Evolutionary conservation across 164 flowering plant genomes (phyloP).

Genomic region (Liriodendron chinense): DNA sequence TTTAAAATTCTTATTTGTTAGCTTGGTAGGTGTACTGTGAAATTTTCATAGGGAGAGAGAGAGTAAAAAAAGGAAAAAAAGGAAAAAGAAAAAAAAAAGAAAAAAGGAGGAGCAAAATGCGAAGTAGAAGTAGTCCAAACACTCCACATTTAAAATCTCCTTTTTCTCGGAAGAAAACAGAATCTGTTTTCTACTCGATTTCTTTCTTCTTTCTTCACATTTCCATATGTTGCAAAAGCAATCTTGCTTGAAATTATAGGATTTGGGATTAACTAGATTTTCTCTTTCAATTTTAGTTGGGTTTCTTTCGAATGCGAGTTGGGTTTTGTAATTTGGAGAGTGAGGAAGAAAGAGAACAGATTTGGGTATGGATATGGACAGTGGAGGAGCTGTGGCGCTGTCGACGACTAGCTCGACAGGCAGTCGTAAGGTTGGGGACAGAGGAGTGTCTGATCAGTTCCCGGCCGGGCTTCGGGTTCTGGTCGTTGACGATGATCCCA

Average conservation of each 20-base stretch:
- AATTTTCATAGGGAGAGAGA: too few relatives aligned
- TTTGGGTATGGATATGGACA: not conserved
- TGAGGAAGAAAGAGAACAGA: not conserved
- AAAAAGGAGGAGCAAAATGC: too few relatives aligned
- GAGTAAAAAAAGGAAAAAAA: too few relatives aligned
- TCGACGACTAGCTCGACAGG: slow-evolving; percentile 1
- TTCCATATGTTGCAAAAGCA: not conserved
- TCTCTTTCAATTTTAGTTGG: not conserved
- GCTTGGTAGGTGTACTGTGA: too few relatives aligned
- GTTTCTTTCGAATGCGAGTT: not conserved
- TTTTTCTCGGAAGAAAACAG: not conserved
- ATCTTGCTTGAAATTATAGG: not conserved
- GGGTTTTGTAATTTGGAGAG: not conserved
- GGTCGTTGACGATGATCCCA: slow-evolving; percentile 34
- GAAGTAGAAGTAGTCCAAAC: too few relatives aligned
- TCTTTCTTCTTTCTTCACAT: not conserved
- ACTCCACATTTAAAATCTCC: not conserved
- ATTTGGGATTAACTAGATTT: not conserved
- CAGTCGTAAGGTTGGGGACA: slow-evolving; percentile 12
- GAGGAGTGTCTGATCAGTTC: slow-evolving; percentile 8
- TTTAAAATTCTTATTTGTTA: too few relatives aligned
- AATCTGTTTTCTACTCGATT: too few relatives aligned
- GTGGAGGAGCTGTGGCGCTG: not conserved
- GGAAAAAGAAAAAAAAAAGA: too few relatives aligned
- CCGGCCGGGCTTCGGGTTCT: slow-evolving; percentile 29